phyloP scores from a whole-genome alignment of 2,329 filamentous ascomycete species.

The Colletotrichum aenigma region DNA sequence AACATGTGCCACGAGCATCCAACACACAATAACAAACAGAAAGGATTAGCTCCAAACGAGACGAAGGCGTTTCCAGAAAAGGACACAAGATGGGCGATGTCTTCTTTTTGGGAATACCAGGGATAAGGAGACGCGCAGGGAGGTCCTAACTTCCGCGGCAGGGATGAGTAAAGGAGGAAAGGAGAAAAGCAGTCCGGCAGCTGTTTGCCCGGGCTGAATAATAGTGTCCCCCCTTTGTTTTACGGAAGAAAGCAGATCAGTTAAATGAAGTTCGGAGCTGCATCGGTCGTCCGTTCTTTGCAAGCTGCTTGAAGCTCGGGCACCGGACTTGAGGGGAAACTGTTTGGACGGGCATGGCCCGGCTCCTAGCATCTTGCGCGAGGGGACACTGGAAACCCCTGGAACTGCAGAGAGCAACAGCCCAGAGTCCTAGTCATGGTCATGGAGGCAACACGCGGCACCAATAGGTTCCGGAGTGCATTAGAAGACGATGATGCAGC shows the following conservation, averaged over 20 bases:
- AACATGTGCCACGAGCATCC: not conserved
- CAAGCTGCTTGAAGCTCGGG: not conserved
- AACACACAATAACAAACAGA: conserved; percentile 4
- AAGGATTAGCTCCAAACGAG: not conserved
- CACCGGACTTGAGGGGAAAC: not conserved
- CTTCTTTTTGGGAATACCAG: not conserved
- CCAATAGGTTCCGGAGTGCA: not conserved
- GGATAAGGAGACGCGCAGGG: not conserved
- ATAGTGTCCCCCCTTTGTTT: not conserved
- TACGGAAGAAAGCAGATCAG: not conserved
- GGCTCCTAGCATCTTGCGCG: not conserved
- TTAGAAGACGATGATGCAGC: not conserved
- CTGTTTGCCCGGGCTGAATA: not conserved
- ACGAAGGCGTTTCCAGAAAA: not conserved
- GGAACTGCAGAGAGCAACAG: not conserved
- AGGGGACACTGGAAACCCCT: not conserved
- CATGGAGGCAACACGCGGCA: not conserved
- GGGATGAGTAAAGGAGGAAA: not conserved
- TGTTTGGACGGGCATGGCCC: not conserved
- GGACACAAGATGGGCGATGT: not conserved
- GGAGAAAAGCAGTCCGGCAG: not conserved
- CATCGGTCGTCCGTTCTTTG: not conserved
- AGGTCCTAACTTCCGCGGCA: not conserved
- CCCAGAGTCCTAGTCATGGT: not conserved
- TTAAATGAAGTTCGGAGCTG: not conserved